Base-by-base conservation (phyloP, 2,329 filamentous ascomycete species). In the Alternaria incomplexa region DNA sequence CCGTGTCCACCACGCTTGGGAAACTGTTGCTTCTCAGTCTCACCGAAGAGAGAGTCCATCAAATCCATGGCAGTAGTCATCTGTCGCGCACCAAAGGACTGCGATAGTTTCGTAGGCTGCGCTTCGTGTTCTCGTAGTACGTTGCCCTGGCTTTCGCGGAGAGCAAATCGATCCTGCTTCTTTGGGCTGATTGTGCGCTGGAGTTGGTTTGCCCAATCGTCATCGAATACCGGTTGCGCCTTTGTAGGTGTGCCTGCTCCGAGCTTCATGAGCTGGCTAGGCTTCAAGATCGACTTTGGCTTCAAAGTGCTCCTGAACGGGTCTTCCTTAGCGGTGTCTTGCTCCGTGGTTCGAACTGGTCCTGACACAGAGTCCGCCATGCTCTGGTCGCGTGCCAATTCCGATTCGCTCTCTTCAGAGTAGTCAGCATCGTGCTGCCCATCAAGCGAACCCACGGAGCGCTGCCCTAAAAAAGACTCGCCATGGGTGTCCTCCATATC, bases 21-120 rank as follows among this genome's bases (percentile, higher is more conserved):
- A 56, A 67, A 85, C 85, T 82, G 87, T 43, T 72, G 81, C 78
- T 66, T 89, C 86, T 80, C 70, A 43, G 73, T 69, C 52, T 74
- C 91, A 88, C 92, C 91, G 81, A 96, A 97, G 59, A 97, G 84
- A 51, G 93, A 97, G 78, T 97, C 95, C 93, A 97, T 97, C 78
- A 97, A 84, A 83, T 97, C 96, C 81, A 98, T 97, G 75, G 92
- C 94, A 20, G 91, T 97, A 20, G 89, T 87, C 80, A 97, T 95
- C 1, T 91, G 90, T 67, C 88, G 88, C 52, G 56, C 61, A 47
- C 68, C 68, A 53, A 72, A 66, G 51, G 73, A 74, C 54, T 75
- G 74, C 51, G 62, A 64, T 44, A 81, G 46, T 80, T 79, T 55
- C 66, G 69, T 75, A 65, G 53, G 75, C 66, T 64, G 77, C 61